Evolutionary conservation across 1,284 basidiomycete genomes (phyloP).

Genomic region (Dichomitus squalens): DNA sequence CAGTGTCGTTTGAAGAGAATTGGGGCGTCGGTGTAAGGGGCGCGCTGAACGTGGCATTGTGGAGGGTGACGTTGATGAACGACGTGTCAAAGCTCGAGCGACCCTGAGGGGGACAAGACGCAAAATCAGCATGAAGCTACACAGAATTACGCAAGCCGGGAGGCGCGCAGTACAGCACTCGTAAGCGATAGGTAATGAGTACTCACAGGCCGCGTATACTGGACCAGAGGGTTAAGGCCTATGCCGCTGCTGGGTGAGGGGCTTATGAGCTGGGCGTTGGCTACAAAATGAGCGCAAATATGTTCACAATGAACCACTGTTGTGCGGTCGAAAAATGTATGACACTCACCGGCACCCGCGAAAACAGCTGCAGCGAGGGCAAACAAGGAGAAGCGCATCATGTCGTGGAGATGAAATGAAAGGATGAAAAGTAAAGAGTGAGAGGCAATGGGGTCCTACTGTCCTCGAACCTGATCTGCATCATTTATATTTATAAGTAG

Average conservation of each 20-base stretch:
- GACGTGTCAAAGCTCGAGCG: background rate
- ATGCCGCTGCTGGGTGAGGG: background rate
- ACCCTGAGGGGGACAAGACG: background rate
- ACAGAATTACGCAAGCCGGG: background rate
- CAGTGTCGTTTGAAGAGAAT: background rate
- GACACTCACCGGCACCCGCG: background rate
- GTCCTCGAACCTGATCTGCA: too few species aligned
- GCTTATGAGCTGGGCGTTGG: background rate
- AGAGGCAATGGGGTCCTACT: too few species aligned
- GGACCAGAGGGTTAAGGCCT: background rate
- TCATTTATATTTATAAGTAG: too few species aligned
- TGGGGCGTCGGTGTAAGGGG: background rate
- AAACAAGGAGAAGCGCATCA: background rate
- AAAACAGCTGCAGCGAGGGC: background rate
- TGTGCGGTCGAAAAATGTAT: background rate
- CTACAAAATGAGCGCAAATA: background rate
- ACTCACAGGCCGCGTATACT: background rate
- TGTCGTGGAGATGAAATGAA: background rate
- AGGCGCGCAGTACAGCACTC: background rate
- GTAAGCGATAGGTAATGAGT: background rate
- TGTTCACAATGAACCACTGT: background rate
- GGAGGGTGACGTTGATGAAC: background rate
- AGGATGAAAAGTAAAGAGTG: too few species aligned
- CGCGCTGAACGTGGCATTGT: background rate
- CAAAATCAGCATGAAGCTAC: background rate